A percentile compares a stretch with the other conserved stretches of the same genome.
These are phyloP conservation scores for Fusarium sp. DNA, from an alignment of 2,329 filamentous ascomycete genomes.

Conservation along the genomic window DNA sequence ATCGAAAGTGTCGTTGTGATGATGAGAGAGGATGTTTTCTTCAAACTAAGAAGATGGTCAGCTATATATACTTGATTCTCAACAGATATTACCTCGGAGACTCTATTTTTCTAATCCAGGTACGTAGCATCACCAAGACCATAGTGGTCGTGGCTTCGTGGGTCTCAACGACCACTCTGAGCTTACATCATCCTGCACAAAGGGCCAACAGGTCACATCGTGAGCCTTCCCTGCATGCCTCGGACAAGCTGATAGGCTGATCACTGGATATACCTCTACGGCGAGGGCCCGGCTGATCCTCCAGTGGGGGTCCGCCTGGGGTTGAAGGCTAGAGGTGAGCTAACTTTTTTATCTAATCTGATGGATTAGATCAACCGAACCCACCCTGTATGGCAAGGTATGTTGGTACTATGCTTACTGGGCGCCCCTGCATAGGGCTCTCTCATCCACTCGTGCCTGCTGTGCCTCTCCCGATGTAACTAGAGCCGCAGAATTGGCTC, in stretches of 20 bases:
- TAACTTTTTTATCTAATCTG: conserved; percentile 2
- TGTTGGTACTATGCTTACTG: neutral
- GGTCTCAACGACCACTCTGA: neutral
- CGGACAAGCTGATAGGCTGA: neutral
- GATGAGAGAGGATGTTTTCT: neutral
- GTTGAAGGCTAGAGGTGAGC: neutral
- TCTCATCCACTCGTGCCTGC: neutral
- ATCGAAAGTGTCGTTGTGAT: neutral
- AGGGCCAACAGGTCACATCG: neutral
- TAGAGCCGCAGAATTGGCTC: neutral
- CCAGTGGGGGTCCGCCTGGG: neutral
- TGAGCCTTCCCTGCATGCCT: neutral
- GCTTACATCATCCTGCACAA: neutral
- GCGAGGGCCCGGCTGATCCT: neutral
- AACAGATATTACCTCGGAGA: neutral
- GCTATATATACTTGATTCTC: neutral
- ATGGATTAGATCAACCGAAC: conserved; percentile 1
- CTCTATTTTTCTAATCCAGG: neutral
- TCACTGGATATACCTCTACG: neutral
- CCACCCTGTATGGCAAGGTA: neutral
- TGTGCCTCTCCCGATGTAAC: neutral
- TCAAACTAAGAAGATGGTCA: neutral
- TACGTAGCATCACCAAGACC: neutral
- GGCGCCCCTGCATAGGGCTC: neutral
- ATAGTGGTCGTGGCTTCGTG: neutral